Evolutionary conservation across 495 filamentous ascomycete species (phyloP), one percentile per base, ranked within the genome.

Genomic region (Podospora bellae-mahoneyi): DNA sequence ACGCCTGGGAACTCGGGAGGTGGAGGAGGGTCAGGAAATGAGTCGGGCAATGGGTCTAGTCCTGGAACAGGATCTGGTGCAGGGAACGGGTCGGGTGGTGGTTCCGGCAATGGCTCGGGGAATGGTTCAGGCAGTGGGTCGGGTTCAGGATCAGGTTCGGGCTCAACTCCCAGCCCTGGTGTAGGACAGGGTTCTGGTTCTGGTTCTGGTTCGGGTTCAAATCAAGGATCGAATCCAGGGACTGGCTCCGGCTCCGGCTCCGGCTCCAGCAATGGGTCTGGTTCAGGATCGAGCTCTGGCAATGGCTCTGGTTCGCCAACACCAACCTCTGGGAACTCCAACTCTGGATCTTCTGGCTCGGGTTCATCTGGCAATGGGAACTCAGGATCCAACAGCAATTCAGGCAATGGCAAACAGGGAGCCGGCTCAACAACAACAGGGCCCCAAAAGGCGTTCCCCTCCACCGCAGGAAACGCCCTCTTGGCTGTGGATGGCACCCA

Each of bases 191-290:
- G 23, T 54, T 27, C 32, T 13, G 62, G 69, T 5, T 27, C 32
- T 13, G 62, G 69, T 5, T 39, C 62, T 0, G 72, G 60, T 34
- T 68, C 65, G 4, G 70, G 70, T 10, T 64, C 60, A 0, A 16
- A 32, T 28, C 18, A 19, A 58, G 69, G 61, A 16, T 64, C 66
- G 32, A 65, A 65, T 1, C 28, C 65, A 5, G 66, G 65, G 2
- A 39, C 65, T 4, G 69, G 60, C n/a, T 60, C 68, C 6, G 68
- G 57, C 6, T 44, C n/a, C 7, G 58, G 65, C 27, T 7, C 48
- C 7, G 67, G 66, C 18, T 63, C 66, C n/a, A 61, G 65, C 6
- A 65, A 64, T 3, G 70, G 69, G 2, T 58, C 18, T 28, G 71
- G 64, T 5, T 62, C 20, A 2, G 32, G 32, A 23, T 58, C 59